A percentile compares a stretch with the other conserved stretches of the same genome.
phyloP scores from a whole-genome alignment of 176 grass and related monocot species.

The Alloteropsis semialata region DNA sequence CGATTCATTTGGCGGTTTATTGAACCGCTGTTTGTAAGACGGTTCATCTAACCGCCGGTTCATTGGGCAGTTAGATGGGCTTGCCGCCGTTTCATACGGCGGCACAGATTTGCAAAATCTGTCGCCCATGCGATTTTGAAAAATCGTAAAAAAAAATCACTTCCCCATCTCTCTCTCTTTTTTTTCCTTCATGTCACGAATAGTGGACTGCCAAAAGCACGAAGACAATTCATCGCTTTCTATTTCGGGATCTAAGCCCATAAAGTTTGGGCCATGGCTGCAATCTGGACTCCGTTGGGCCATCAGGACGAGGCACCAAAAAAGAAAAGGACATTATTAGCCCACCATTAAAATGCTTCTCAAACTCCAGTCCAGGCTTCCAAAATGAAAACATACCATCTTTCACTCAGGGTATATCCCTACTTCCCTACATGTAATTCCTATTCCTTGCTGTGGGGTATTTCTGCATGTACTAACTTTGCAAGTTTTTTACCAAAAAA shows the following conservation, averaged over 20 bases:
- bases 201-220: not conserved
- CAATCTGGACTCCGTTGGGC: not conserved
- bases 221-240: not conserved
- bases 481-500: not conserved
- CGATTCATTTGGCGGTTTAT: too few species aligned
- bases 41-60: too few species aligned
- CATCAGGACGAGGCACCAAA: not conserved
- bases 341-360: too few species aligned
- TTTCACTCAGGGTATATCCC: not conserved
- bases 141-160: too few species aligned
- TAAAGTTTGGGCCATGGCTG: not conserved
- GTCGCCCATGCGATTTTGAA: too few species aligned
- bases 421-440: not conserved
- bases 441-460: not conserved
- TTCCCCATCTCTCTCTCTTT: not conserved
- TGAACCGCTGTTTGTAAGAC: too few species aligned
- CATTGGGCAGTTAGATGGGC: too few species aligned
- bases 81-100: too few species aligned
- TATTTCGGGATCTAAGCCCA: not conserved
- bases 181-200: not conserved
- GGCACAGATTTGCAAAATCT: too few species aligned
- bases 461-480: not conserved
- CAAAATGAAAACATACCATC: not conserved
- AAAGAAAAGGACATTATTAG: not conserved
- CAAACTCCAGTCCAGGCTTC: not conserved